A percentile compares a stretch with the other conserved stretches of the same genome.
These are phyloP conservation scores for Salix brachista DNA, from an alignment of 345 rosid species.

Conservation along the genomic window DNA sequence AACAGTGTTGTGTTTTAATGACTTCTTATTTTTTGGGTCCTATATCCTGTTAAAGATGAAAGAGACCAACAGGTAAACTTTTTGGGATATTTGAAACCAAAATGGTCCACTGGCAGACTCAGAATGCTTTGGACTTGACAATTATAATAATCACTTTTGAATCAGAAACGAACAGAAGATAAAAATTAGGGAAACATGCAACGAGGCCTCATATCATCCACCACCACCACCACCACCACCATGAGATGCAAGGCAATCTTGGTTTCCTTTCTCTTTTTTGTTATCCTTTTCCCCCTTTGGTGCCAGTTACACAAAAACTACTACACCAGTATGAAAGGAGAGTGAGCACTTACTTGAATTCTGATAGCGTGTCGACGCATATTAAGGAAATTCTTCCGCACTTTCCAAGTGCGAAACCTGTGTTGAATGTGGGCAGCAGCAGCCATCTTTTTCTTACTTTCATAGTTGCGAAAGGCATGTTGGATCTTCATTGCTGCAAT, in stretches of 20 bases:
- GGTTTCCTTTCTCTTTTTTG: neutral
- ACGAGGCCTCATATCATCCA: neutral
- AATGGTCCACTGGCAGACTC: neutral
- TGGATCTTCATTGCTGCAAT: conserved; percentile 95
- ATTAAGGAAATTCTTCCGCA: conserved; percentile 59
- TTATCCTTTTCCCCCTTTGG: neutral
- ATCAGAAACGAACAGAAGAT: neutral
- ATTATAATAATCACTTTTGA: neutral
- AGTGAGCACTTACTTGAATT: conserved; percentile 65
- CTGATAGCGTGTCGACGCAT: conserved; percentile 69
- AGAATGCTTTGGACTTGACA: neutral
- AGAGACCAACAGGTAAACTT: neutral
- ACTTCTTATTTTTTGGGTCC: neutral
- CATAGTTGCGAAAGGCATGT: conserved; percentile 79
- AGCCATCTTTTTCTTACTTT: conserved; percentile 58
- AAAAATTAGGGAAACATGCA: neutral
- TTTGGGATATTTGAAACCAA: neutral
- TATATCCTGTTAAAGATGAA: neutral
- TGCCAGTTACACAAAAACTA: neutral
- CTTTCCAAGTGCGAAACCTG: conserved; percentile 86
- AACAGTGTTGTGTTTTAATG: neutral
- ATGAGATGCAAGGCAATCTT: neutral
- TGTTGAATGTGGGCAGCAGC: conserved; percentile 84
- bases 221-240: neutral
- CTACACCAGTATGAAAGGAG: neutral